Conservation (phyloP, 306 rosid genomes). For the Rubus idaeus region DNA sequence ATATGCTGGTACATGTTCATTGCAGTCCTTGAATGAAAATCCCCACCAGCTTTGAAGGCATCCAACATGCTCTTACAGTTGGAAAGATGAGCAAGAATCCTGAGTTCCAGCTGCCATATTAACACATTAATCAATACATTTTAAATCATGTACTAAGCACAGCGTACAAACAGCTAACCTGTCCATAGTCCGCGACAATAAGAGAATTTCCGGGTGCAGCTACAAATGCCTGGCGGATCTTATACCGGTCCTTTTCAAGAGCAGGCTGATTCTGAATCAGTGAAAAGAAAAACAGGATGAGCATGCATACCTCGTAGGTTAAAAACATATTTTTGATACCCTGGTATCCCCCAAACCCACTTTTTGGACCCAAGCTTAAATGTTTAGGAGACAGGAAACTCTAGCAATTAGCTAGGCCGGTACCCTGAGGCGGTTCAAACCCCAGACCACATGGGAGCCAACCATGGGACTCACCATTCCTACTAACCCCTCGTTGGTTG, state of each 20-base stretch:
- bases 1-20: slow-evolving; percentile 97
- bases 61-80: slow-evolving; percentile 93
- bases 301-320: background rate
- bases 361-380: background rate
- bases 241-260: slow-evolving; percentile 92
- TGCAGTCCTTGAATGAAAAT: slow-evolving; percentile 98
- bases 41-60: slow-evolving; percentile 95
- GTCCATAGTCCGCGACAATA: slow-evolving; percentile 96
- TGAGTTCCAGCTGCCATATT: slow-evolving; percentile 79
- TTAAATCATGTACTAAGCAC: slow-evolving; percentile 17
- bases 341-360: background rate
- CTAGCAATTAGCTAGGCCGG: background rate
- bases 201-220: slow-evolving; percentile 93
- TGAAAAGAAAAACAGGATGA: slow-evolving; percentile 18
- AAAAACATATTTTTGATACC: background rate
- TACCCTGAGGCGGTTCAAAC: background rate
- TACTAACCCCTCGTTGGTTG: background rate
- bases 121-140: slow-evolving; percentile 33
- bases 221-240: slow-evolving; percentile 91
- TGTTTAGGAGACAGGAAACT: background rate
- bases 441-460: background rate
- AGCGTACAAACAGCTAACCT: slow-evolving; percentile 50
- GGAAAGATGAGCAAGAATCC: slow-evolving; percentile 97
- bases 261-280: slow-evolving; percentile 91
- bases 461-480: background rate